Base-by-base conservation (phyloP, 2,329 filamentous ascomycete species). In the Cordyceps javanica region DNA sequence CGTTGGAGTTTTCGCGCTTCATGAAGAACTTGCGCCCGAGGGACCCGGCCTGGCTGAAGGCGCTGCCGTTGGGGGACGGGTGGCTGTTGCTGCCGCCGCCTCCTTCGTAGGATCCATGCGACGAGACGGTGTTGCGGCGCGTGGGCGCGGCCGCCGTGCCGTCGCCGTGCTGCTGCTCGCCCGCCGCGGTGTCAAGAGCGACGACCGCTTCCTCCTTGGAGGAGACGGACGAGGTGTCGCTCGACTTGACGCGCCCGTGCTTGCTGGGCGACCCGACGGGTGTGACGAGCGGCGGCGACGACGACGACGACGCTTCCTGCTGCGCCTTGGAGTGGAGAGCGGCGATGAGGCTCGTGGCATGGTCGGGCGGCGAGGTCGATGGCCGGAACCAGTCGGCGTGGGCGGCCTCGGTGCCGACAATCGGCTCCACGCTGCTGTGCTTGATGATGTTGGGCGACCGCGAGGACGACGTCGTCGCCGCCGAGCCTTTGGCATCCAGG, bases 331-430 rank as follows among this genome's bases (percentile, higher is more conserved):
- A 81, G n/a, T 87, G 84, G 39, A 90, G 75, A 39, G 83, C 85
- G 56, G 86, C 86, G 78, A 91, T 90, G 26, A 81, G 77, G 62
- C 77, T 82, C 23, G 80, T 77, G 25, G 87, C 87, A 66, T 84
- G 77, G 38, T 85, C 81, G 2, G 81, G 79, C 5, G 79, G 77
- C 32, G 80, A 81, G 1, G 76, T 77, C 4, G 78, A 81, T 14
- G 80, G 77, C 60, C 81, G 82, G 62, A 82, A 81, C 13, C 85
- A 77, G 60, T 91, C 87, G 21, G 85, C 83, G 61, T 87, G 86
- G 0, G 82, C 79, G 34, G 81, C 78, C 64, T 91, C 86, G 1
- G 86, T 84, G 30, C 82, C 84, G 7, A 92, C 81, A 21, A 86
- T 75, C 1, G 89, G 86, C 56, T 83, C 80, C 2, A 56, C 54